Percentiles rank a stretch among this genome's conserved stretches.
Conservation (phyloP, 73 alveolate species). For the Tetrahymena malaccensis region DNA sequence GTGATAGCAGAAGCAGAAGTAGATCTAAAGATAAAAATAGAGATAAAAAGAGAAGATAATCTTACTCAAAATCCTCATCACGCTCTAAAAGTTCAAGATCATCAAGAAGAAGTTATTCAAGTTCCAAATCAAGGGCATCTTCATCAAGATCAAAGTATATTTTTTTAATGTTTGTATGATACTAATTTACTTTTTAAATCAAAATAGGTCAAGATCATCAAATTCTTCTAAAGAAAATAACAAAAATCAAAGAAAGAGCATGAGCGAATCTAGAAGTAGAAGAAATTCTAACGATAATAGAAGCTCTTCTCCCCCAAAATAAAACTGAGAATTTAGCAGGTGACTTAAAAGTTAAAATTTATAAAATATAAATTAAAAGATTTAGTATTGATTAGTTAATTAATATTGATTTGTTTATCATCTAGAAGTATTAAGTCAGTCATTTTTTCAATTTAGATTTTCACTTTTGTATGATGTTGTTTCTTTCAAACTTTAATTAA, state of each 20-base stretch:
- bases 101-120: neutral
- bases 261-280: neutral
- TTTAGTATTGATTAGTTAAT: neutral
- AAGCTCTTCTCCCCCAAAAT: neutral
- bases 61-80: slow-evolving; percentile 14
- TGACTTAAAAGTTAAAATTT: neutral
- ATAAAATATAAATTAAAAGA: too few relatives aligned
- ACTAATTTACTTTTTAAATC: neutral
- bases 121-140: neutral
- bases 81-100: slow-evolving; percentile 25
- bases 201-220: neutral
- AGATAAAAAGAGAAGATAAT: slow-evolving; percentile 14
- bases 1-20: neutral
- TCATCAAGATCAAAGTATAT: neutral
- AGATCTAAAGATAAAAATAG: neutral
- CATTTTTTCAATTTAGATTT: neutral
- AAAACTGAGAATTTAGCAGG: neutral
- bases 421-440: neutral
- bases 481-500: neutral
- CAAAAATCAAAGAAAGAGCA: neutral
- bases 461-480: neutral
- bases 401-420: neutral
- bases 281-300: neutral
- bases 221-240: neutral
- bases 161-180: neutral